Base-by-base conservation (phyloP, 306 rosid species). In the Prunus mume region DNA sequence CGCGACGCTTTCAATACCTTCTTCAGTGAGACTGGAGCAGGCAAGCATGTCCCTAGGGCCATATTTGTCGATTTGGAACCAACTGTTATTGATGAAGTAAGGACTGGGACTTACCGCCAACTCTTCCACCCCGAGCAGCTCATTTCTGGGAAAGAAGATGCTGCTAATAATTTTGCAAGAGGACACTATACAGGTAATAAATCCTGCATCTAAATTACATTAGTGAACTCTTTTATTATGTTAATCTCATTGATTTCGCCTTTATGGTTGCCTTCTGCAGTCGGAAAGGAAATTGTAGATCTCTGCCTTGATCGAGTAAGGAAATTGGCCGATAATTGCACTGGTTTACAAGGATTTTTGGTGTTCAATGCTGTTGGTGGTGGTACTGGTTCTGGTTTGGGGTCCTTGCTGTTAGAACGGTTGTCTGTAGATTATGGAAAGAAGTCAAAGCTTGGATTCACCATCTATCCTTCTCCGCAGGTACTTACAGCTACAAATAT, bases 381-480 rank as follows among this genome's bases (percentile, higher is more conserved):
- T 1, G 98, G 98, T 3, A 95, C 98, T 20, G 98, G 98, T 43
- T 95, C 98, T 50, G 98, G 98, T 64, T 63, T 95, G 41, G 98
- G 98, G 28, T 95, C 97, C 1, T 87, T 95, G 84, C 71, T 95
- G 32, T 77, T 95, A 77, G 98, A 95, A 73, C 97, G 97, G 27
- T 84, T 95, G 47, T 95, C 98, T 9, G 98, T 95, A 3, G 98
- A 95, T 80, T 93, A 93, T 70, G 98, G 98, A 12, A 93, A 93
- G 80, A 93, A 93, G 65, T 93, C 98, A 0, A 95, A 95, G 87
- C 90, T 95, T 9, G 98, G 98, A 6, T 95, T 95, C 89, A 90
- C 98, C 77, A 95, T 95, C 83, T 95, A 92, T 65, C 98, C 98
- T 61, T 95, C 98, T n/a, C 98, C 98, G 12, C 98, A 95, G 98